Evolutionary conservation across 768 basidiomycete species (phyloP), one percentile per base, ranked within the genome.

Genomic region (Lentinus brumalis): DNA sequence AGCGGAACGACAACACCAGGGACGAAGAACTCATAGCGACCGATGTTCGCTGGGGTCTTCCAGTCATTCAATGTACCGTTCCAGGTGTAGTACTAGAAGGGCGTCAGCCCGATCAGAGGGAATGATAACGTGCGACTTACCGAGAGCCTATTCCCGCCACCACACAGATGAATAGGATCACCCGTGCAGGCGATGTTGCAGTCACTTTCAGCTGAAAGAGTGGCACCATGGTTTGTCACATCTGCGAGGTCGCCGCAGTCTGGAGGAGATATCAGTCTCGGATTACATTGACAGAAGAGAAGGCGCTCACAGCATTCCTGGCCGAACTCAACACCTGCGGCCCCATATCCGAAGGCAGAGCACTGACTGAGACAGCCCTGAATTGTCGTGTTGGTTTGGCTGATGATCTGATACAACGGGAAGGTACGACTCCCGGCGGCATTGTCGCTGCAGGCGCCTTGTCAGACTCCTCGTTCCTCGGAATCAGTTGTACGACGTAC

Each of bases 191-290:
- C 75, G 21, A 78, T 72, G 32, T 69, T 67, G 51, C 83, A 84
- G 11, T 81, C 71, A 0, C 75, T 71, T 41, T 75, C 79, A 0
- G 75, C 51, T 14, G 72, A 71, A 31, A 72, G 63, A 0, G 67
- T 66, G 16, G 70, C 77, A n/a, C 70, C 68, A 11, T 78, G 75
- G 42, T 66, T 45, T 0, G 72, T 53, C 11, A 89, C 79, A 60
- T 91, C 84, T 3, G 74, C 72, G 8, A 79, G 67, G 69, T 92
- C 91, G 55, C 91, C 91, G 57, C 91, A 92, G 71, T 83, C 90
- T 91, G 50, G 6, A 5, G 1, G 4, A 6, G 57, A 6, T 59
- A 44, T 50, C 16, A 50, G 49, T 26, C 5, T 39, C 40, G 15
- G 51, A 8, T 50, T 38, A 29, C n/a, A 31, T 42, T 41, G 18